phyloP scores from a whole-genome alignment of 148 eudicot species.

The Polygonum aviculare region DNA sequence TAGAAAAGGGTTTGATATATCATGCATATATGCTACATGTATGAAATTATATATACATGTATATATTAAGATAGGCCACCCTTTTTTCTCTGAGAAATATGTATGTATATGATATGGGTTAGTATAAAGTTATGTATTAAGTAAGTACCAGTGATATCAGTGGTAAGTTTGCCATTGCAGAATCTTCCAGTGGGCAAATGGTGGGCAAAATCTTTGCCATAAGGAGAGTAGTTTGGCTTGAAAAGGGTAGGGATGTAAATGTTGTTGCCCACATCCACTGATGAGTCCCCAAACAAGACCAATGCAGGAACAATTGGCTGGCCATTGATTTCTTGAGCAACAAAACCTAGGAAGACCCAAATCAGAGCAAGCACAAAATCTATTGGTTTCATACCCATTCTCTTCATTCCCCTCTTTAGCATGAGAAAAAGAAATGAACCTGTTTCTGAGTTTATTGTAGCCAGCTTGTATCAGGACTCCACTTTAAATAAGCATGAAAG shows the following conservation, averaged over 20 bases:
- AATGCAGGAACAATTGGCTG: slow-evolving; percentile 77
- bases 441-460: not conserved
- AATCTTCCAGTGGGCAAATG: slow-evolving; percentile 82
- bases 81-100: too few species aligned
- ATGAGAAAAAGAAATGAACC: not conserved
- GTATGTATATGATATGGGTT: not conserved
- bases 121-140: not conserved
- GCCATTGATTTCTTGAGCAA: slow-evolving; percentile 20
- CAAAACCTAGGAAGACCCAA: not conserved
- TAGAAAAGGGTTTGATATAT: too few species aligned
- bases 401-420: not conserved
- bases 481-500: not conserved
- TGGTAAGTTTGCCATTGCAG: slow-evolving; percentile 89
- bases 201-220: slow-evolving; percentile 68
- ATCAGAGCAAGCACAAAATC: slow-evolving; percentile 10
- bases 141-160: slow-evolving; percentile 75
- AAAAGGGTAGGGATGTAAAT: slow-evolving; percentile 63
- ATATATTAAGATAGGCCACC: too few species aligned
- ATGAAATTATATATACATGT: too few species aligned
- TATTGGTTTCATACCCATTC: not conserved
- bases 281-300: slow-evolving; percentile 76
- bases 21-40: not conserved
- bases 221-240: slow-evolving; percentile 81
- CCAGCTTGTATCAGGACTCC: not conserved
- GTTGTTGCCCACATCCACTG: slow-evolving; percentile 84